Evolutionary conservation across 106 monocot genomes (phyloP).

Genomic region (Hemerocallis citrina): DNA sequence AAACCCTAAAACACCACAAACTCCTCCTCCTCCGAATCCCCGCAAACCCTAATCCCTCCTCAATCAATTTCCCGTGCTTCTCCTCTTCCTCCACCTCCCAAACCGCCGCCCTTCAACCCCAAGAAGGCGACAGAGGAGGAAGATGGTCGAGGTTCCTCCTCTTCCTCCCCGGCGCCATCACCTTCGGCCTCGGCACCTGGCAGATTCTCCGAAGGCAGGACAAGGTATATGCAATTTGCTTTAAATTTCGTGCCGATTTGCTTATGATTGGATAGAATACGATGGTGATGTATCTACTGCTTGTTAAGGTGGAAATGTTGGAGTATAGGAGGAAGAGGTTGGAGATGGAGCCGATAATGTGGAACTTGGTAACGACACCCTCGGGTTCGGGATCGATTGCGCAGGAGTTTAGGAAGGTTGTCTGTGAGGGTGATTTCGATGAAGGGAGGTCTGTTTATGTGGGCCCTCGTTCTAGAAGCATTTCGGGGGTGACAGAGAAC

Average conservation of each 20-base stretch:
- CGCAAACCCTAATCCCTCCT: no score
- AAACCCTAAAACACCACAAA: no score
- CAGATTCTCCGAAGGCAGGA: constrained; percentile 82
- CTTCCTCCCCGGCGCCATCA: constrained; percentile 83
- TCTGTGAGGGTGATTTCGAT: constrained; percentile 74
- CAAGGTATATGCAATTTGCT: no score
- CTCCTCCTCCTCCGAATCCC: no score
- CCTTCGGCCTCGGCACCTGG: constrained; percentile 93
- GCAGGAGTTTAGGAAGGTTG: constrained; percentile 72
- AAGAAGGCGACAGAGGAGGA: no score
- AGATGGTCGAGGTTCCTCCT: constrained; percentile 57
- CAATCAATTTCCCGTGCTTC: no score
- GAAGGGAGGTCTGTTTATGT: constrained; percentile 66
- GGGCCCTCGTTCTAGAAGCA: constrained; percentile 93
- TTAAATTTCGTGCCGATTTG: no score
- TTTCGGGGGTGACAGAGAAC: constrained; percentile 90
- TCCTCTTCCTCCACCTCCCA: no score
- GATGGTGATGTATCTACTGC: no score
- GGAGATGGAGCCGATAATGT: constrained; percentile 77
- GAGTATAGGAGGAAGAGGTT: constrained; percentile 79
- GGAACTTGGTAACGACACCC: constrained; percentile 28
- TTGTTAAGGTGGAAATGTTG: constrained; percentile 75
- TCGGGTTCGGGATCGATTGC: constrained; percentile 16
- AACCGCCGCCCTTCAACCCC: no score
- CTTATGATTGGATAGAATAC: no score